Base-by-base conservation (phyloP, 306 rosid genomes). In the Potentilla sterilis region DNA sequence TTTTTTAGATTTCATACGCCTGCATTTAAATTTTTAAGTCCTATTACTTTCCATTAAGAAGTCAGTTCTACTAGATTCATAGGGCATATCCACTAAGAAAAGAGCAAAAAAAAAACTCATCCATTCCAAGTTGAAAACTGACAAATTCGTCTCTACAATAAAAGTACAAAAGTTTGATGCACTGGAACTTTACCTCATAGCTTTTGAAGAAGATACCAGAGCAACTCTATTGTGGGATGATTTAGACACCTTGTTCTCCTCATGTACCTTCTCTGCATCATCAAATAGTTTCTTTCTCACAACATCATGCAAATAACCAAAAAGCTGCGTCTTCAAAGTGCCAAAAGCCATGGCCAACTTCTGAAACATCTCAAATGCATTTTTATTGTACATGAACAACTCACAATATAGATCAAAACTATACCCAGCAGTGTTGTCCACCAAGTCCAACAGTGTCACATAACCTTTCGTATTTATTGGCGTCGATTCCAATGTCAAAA, bases 321-420 rank as follows among this genome's bases (percentile, higher is more conserved):
- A 62, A 1, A 62, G 67, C 10, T 62, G 67, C 15, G 6, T 69
- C 51, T 46, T 44, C 46, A 15, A 7, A 24, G 34, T 15, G 5
- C 28, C 24, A 69, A 69, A 44, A 24, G 54, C 73, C 22, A 22
- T 8, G 11, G 16, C 73, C 73, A 69, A 69, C 73, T 57, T 69
- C n/a, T 69, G 40, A 7, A 44, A 28, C 55, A 9, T 24, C 57
- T 69, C 73, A 52, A 69, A 13, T 22, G 73, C 57, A 44, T 44
- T 69, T 28, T 24, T 16, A 15, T 69, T 46, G 57, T 22, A 46
- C 57, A 69, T 22, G 19, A 69, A 24, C 22, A 69, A 44, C 73
- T 40, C 73, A 14, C 28, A 43, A 14, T 43, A 44, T 34, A 44
- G 24, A 43, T 69, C 57, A 69, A 69, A 28, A 16, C 57, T 44